Evolutionary conservation across 2,329 filamentous ascomycete species (phyloP), one percentile per base, ranked within the genome.

Genomic region (Simplicillium sp.): DNA sequence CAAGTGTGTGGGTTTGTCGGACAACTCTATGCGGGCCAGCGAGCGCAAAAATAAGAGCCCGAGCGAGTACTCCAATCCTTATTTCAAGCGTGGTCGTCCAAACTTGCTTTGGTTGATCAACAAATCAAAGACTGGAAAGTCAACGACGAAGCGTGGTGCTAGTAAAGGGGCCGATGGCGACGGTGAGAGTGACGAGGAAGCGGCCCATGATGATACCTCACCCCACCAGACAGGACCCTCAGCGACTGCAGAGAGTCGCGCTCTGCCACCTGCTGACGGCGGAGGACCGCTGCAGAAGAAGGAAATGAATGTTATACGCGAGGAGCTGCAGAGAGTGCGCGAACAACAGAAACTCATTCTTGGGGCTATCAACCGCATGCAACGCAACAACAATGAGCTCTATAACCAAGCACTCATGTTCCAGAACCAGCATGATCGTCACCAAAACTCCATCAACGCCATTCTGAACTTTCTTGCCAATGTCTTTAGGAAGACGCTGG

Each of bases 381-480:
- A 87, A 41, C 77, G 84, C 44, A 89, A 96, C 53, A 92, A 97
- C 55, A 81, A 87, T 46, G 81, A 90, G 46, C 75, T 96, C 25
- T 94, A 89, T 54, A 83, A 85, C 42, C 88, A 96, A 60, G 89
- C 90, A 0, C 75, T 85, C 35, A 81, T 85, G 43, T 96, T 96
- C 57, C 89, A 97, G 60, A 84, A 79, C 44, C 80, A 94, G 56
- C 90, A 97, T 55, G 88, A 90, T 51, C 82, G 92, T n/a, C 92
- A 98, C 55, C 92, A 98, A 58, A 95, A 90, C 57, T 96, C 90
- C 1, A 97, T 98, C 62, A 97, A 96, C 55, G 90, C 90, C n/a
- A 97, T 98, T 46, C 73, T 98, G 34, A 94, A 89, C 38, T 97
- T 98, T 60, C 73, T 98, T 15, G 92, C 90, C 36, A 97, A 94